Percentiles rank a stretch among this genome's conserved stretches.
Evolutionary conservation across 2,329 filamentous ascomycete species (phyloP).

Genomic region (Cryphonectria radicalis): DNA sequence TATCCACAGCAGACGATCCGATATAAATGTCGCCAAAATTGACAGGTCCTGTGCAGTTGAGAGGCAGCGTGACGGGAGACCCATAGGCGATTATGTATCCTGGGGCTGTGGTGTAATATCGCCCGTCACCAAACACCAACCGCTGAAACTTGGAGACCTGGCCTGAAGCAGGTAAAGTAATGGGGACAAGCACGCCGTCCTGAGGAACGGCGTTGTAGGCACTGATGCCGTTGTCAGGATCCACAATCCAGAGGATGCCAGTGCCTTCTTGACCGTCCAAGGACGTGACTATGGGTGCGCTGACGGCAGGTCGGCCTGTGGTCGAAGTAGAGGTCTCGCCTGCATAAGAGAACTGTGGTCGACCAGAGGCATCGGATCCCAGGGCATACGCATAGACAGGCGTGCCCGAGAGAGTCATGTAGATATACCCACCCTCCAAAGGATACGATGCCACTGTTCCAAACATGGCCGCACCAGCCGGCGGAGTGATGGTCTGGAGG

Average conservation of each 20-base stretch:
- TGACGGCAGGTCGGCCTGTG: slow-evolving; percentile 39
- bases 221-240: slow-evolving; percentile 43
- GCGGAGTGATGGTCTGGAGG: slow-evolving; percentile 46
- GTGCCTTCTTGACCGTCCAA: slow-evolving; percentile 42
- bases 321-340: slow-evolving; percentile 34
- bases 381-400: slow-evolving; percentile 41
- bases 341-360: slow-evolving; percentile 41
- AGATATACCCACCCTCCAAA: slow-evolving; percentile 53
- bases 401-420: slow-evolving; percentile 45
- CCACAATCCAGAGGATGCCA: slow-evolving; percentile 47
- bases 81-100: slow-evolving; percentile 42
- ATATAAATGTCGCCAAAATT: slow-evolving; percentile 45
- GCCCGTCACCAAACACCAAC: slow-evolving; percentile 47
- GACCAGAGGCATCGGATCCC: slow-evolving; percentile 37
- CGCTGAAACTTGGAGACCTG: slow-evolving; percentile 45
- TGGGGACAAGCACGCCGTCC: slow-evolving; percentile 41
- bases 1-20: slow-evolving; percentile 38
- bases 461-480: slow-evolving; percentile 50
- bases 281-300: slow-evolving; percentile 43
- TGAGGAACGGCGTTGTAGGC: slow-evolving; percentile 46
- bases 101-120: slow-evolving; percentile 42
- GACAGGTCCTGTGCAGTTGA: slow-evolving; percentile 45
- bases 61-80: slow-evolving; percentile 46
- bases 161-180: slow-evolving; percentile 42
- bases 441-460: slow-evolving; percentile 53